Evolutionary conservation across 305 asterid genomes (phyloP).

Genomic region (Withania somnifera): DNA sequence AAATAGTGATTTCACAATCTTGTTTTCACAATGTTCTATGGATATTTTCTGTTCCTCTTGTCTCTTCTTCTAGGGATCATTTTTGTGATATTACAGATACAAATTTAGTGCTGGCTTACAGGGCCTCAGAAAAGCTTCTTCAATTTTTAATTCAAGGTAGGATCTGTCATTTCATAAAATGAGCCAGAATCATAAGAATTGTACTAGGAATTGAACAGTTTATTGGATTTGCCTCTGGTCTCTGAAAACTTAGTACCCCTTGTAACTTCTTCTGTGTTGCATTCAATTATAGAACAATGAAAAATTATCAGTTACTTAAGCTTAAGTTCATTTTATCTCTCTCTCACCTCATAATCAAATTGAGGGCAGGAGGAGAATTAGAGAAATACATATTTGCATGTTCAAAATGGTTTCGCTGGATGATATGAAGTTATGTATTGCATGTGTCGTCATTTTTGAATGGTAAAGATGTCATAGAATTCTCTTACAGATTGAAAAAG

Average conservation of each 20-base stretch:
- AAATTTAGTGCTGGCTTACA: not conserved
- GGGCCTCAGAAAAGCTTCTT: not conserved
- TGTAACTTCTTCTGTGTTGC: not conserved
- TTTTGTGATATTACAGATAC: not conserved
- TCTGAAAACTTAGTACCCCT: not conserved
- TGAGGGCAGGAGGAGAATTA: not conserved
- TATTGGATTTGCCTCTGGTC: not conserved
- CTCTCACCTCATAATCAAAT: not conserved
- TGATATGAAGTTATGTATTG: not conserved
- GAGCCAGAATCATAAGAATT: not conserved
- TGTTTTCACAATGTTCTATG: not conserved
- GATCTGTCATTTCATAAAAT: not conserved
- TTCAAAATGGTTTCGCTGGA: not conserved
- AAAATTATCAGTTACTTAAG: not conserved
- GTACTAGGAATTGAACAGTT: not conserved
- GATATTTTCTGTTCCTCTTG: not conserved
- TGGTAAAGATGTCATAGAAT: not conserved
- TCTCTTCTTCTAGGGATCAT: not conserved
- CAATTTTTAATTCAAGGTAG: not conserved
- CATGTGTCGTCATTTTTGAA: not conserved
- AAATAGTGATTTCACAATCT: not conserved
- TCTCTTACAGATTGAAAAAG: not conserved
- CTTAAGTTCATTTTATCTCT: not conserved
- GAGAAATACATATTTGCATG: not conserved
- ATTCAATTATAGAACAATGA: not conserved